Evolutionary conservation across 495 filamentous ascomycete species (phyloP), one percentile per base, ranked within the genome.

Genomic region (Xylaria intraflava): DNA sequence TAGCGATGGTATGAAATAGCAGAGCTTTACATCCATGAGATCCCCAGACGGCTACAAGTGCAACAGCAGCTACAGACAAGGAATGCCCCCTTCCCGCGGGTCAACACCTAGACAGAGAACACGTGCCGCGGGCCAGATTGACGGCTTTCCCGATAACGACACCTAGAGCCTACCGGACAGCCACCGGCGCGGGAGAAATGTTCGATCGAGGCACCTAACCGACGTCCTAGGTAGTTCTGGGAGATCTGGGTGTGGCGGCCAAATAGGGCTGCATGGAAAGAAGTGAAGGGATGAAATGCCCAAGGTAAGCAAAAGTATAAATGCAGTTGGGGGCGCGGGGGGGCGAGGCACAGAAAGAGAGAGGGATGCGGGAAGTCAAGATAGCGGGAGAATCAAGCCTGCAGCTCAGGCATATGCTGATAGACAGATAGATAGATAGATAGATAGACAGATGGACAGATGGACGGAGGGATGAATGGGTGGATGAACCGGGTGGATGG

Each of bases 121-220:
- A 59, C 58, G 63, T 58, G 60, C 62, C 39, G 58, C 55, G 57
- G 55, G 63, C 60, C 43, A 53, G 58, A 58, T 57, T 55, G 58
- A 43, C 48, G 61, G 53, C 51, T 57, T 56, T 51, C 53, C 49
- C 45, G 30, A 43, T 20, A 44, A 44, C 22, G 45, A 41, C 14
- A 38, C 35, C 17, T 5, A 5, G n/a, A 24, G 33, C 51, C 30
- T 27, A 24, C 43, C 40, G 24, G 30, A 26, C 30, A 19, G 35
- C 35, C 24, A 53, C 23, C 35, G 38, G 31, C 22, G 20, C 33
- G 26, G 23, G 27, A 49, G 24, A n/a, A 17, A n/a, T n/a, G n/a
- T 31, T 41, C 17, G 22, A 19, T 30, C 50, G 14, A 46, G 22
- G 20, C 41, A 39, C 17, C 49, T 22, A 24, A 44, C 22, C 17